Conservation (phyloP, 495 filamentous ascomycete genomes). For the Aspergillus kassunensis region DNA sequence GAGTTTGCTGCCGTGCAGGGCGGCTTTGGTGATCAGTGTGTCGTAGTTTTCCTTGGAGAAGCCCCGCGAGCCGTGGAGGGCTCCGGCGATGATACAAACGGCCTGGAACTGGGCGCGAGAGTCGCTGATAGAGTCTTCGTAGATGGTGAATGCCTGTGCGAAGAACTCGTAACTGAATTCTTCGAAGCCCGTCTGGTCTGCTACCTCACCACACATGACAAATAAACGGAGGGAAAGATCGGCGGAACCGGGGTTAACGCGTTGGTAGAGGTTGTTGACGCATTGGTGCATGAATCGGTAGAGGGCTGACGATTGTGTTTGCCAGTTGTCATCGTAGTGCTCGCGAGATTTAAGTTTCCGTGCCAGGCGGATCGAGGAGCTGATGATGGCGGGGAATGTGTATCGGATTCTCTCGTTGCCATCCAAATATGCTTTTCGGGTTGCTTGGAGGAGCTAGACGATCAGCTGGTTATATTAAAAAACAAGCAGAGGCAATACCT, state of each 20-base stretch:
- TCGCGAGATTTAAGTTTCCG: slow-evolving; percentile 86
- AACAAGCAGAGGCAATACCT: slow-evolving; percentile 38
- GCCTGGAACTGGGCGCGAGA: slow-evolving; percentile 96
- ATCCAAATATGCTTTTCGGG: slow-evolving; percentile 81
- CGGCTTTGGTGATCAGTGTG: slow-evolving; percentile 95
- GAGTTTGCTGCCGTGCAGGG: slow-evolving; percentile 92
- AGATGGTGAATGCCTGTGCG: slow-evolving; percentile 96
- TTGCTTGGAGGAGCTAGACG: slow-evolving; percentile 72
- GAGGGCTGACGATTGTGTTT: slow-evolving; percentile 78
- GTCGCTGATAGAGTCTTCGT: slow-evolving; percentile 93
- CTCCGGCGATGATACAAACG: slow-evolving; percentile 89
- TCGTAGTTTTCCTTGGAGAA: slow-evolving; percentile 98
- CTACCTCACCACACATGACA: slow-evolving; percentile 84
- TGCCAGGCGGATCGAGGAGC: slow-evolving; percentile 83
- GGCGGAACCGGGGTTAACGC: slow-evolving; percentile 74
- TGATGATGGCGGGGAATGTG: slow-evolving; percentile 89
- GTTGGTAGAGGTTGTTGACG: slow-evolving; percentile 82
- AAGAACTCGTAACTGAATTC: slow-evolving; percentile 98
- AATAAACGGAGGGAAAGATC: slow-evolving; percentile 88
- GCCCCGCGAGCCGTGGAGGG: slow-evolving; percentile 76
- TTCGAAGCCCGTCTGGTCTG: slow-evolving; percentile 88
- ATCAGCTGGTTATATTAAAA: slow-evolving; percentile 24
- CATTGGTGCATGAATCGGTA: slow-evolving; percentile 93
- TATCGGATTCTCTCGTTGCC: slow-evolving; percentile 94
- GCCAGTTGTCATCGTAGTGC: slow-evolving; percentile 94